A percentile compares a stretch with the other conserved stretches of the same genome.
Evolutionary conservation across 2,329 filamentous ascomycete species (phyloP).

Genomic region (Blastomyces silverae): DNA sequence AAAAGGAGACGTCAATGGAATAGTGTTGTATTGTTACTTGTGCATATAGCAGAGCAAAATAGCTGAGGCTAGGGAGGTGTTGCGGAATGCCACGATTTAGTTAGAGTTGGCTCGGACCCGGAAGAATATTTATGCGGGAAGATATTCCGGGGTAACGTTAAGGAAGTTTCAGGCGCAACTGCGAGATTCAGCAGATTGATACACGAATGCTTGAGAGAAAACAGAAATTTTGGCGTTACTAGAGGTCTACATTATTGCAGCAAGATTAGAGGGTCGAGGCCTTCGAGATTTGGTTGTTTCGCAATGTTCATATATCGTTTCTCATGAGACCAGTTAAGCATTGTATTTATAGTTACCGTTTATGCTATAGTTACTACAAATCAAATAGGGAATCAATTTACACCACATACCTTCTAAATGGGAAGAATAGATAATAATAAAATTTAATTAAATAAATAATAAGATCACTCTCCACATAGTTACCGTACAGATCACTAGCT

Average conservation of each 20-base stretch:
- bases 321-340: neutral
- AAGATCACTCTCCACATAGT: neutral
- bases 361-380: neutral
- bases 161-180: too few relatives aligned
- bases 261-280: too few relatives aligned
- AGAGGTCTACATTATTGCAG: too few relatives aligned
- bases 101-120: neutral
- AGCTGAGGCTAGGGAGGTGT: neutral
- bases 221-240: too few relatives aligned
- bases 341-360: neutral
- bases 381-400: too few relatives aligned
- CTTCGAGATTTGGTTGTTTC: neutral
- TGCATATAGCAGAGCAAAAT: neutral
- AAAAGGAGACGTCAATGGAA: neutral
- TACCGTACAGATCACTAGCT: neutral
- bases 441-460: neutral
- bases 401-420: neutral
- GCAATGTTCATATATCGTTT: neutral
- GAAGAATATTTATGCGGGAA: neutral
- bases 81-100: conserved; percentile 9
- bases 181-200: neutral
- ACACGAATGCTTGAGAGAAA: too few relatives aligned
- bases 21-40: neutral
- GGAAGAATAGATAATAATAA: neutral
- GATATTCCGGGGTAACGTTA: neutral